Percentiles rank a stretch among this genome's conserved stretches.
phyloP scores from a whole-genome alignment of 2,329 filamentous ascomycete genomes.

The Ascochyta koolunga region DNA sequence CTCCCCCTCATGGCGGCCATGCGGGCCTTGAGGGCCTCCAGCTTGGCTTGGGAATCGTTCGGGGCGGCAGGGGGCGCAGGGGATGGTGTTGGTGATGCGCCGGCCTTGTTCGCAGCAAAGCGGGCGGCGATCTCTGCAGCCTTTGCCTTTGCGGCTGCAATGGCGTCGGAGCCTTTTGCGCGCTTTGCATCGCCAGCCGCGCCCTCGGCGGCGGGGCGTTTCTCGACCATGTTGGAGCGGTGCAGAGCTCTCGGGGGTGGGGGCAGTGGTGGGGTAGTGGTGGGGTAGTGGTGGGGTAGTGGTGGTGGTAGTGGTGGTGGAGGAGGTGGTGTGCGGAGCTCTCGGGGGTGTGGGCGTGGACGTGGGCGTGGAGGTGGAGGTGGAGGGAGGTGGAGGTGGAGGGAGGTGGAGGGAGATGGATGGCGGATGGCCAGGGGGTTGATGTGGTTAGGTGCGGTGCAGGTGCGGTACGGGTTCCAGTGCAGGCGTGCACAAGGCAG shows the following conservation, averaged over 20 bases:
- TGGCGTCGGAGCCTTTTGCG: slow-evolving; percentile 45
- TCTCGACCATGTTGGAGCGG: slow-evolving; percentile 49
- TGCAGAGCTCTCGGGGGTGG: not conserved
- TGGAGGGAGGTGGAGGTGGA: slow-evolving; percentile 15
- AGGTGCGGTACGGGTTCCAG: too few species aligned
- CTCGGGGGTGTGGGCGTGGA: slow-evolving; percentile 12
- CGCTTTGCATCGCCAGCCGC: slow-evolving; percentile 44
- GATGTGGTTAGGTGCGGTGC: too few species aligned
- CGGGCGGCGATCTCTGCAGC: slow-evolving; percentile 43
- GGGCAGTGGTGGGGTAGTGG: not conserved
- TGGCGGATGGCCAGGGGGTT: too few species aligned
- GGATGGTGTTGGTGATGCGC: slow-evolving; percentile 21
- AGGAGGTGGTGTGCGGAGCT: slow-evolving; percentile 3
- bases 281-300: slow-evolving; percentile 3
- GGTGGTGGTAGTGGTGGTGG: not conserved
- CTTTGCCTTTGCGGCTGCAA: slow-evolving; percentile 43
- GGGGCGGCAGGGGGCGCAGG: slow-evolving; percentile 15
- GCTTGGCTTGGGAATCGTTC: slow-evolving; percentile 13
- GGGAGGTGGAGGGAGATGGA: not conserved
- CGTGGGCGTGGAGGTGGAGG: too few species aligned
- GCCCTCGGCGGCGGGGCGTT: slow-evolving; percentile 50
- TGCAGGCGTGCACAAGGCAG: not conserved
- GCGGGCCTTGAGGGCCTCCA: slow-evolving; percentile 31
- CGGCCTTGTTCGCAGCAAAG: slow-evolving; percentile 35
- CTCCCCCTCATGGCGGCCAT: slow-evolving; percentile 40